phyloP scores from a whole-genome alignment of 352 stramenopile species.

The Pythium folliculosum region DNA sequence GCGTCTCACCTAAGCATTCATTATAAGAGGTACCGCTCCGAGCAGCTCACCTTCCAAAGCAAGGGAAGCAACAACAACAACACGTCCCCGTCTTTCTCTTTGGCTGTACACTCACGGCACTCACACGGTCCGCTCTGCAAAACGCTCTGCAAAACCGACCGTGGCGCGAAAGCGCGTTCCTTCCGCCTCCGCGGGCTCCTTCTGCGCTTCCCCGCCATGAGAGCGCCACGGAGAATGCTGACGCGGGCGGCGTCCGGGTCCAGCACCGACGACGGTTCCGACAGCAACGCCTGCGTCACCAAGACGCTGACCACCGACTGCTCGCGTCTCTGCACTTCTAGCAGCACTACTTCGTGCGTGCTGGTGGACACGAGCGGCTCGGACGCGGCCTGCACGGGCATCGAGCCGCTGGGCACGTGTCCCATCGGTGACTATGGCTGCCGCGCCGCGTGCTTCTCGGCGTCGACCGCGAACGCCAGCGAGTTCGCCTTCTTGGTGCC shows the following conservation, averaged over 20 bases:
- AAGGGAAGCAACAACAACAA: neutral
- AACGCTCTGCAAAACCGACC: neutral
- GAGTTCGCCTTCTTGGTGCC: constrained; percentile 2
- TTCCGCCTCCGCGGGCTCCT: neutral
- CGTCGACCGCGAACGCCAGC: neutral
- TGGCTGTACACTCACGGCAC: neutral
- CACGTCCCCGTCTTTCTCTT: neutral
- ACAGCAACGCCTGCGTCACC: neutral
- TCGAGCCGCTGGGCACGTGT: constrained; percentile 7
- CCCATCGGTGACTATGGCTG: constrained; percentile 1
- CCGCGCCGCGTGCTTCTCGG: constrained; percentile 6
- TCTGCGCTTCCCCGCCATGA: neutral
- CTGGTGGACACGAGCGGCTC: neutral
- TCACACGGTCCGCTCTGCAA: neutral
- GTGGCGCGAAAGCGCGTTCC: neutral
- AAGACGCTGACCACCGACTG: constrained; percentile 11
- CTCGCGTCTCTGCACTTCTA: neutral
- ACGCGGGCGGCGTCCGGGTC: neutral
- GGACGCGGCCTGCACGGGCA: neutral
- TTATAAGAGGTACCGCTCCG: neutral
- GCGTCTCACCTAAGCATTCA: neutral
- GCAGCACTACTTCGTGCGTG: constrained; percentile 4
- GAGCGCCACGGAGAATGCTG: constrained; percentile 1
- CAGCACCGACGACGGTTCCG: neutral
- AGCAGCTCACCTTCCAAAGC: neutral